Base-by-base conservation (phyloP, 1,284 basidiomycete species). In the Apiotrichum sp. region DNA sequence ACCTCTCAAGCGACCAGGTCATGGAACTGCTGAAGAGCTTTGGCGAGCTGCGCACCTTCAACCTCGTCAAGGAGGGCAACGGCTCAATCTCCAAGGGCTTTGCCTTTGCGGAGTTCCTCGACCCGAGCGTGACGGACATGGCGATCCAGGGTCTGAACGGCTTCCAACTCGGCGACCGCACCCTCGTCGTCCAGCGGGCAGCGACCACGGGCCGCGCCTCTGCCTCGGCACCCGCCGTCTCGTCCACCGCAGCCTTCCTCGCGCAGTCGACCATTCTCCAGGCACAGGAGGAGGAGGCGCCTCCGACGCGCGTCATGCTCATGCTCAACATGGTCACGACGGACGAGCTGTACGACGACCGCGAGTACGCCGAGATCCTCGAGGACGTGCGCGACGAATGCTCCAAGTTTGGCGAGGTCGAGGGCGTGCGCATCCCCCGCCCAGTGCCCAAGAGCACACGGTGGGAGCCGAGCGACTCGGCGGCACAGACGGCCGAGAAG, bases 251-350 rank as follows among this genome's bases (percentile, higher is more conserved):
- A 6, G 70, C 71, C 3, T 73, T 70, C 53, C 66, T 72, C n/a
- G 67, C 51, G 85, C 86, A 60, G 84, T 86, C 88, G 29, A 89
- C 89, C 70, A 85, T 92, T 79, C 66, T 87, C 7, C 85, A 85
- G 55, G 83, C 86, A 63, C 66, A 65, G 44, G 78, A 79, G 51
- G 81, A 65, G 42, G 77, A 76, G 10, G 84, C 86, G 5, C 70
- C 72, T 6, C 77, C 78, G 6, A 80, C 81, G 13, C 85, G 88
- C 44, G 93, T 95, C 71, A 83, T 99, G 71, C 86, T 97, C 70
- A 89, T 99, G 86, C 80, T 99, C 70, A 99, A 98, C 82, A 98
- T 98, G 96, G 93, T 99, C 62, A 90, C 89, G 0, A 77, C 89
- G 3, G 95, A 98, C 55, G 95, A 99, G 72, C 82, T 99, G 53